Conservation (phyloP, 441 rosid genomes). For the Capsella rubella region DNA sequence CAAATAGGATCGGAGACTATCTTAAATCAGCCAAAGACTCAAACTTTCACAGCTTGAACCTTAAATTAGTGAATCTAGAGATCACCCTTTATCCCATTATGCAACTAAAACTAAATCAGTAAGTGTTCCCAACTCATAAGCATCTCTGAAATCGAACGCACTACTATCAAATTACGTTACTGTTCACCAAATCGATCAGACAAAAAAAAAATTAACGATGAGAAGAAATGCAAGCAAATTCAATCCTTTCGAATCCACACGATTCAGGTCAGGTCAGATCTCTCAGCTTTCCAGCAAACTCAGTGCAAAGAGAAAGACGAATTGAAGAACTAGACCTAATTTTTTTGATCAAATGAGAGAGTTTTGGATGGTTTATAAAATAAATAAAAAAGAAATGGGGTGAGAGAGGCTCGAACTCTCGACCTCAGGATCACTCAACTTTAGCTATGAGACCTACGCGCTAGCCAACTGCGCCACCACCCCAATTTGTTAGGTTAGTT, state of each 20-base stretch:
- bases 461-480: slow-evolving; percentile 99
- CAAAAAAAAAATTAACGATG: neutral
- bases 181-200: neutral
- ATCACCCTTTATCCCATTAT: neutral
- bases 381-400: slow-evolving; percentile 49
- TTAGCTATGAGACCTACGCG: slow-evolving; percentile 99
- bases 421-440: slow-evolving; percentile 90
- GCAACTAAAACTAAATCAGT: neutral
- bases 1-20: neutral
- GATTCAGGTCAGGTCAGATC: neutral
- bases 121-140: neutral
- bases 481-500: slow-evolving; percentile 32
- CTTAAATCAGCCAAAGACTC: neutral
- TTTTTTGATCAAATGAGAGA: neutral
- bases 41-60: neutral
- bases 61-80: slow-evolving; percentile 2
- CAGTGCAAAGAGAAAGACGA: neutral
- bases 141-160: neutral
- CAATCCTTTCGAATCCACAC: neutral
- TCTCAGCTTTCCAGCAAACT: neutral
- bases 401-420: slow-evolving; percentile 99
- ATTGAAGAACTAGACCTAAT: neutral
- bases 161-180: neutral
- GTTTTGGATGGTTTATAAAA: neutral
- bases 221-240: neutral